Evolutionary conservation across 2,329 filamentous ascomycete species (phyloP).

Genomic region (Zalaria sp.): DNA sequence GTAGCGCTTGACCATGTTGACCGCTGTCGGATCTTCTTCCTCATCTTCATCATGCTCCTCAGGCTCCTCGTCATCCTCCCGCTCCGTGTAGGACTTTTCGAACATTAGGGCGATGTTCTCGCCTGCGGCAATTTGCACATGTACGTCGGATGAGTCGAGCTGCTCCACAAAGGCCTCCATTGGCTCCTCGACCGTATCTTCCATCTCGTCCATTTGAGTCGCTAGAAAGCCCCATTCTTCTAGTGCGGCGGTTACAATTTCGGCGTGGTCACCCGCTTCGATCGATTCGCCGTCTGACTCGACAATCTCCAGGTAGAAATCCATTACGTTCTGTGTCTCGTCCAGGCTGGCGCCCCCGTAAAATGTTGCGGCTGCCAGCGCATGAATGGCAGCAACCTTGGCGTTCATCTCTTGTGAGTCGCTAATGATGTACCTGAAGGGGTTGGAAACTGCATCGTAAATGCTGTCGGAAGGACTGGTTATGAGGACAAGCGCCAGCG

Average conservation of each 20-base stretch:
- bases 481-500: constrained; percentile 55
- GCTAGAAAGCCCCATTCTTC: constrained; percentile 70
- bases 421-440: constrained; percentile 49
- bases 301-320: constrained; percentile 62
- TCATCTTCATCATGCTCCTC: constrained; percentile 31
- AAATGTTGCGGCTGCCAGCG: constrained; percentile 56
- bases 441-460: constrained; percentile 45
- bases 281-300: constrained; percentile 65
- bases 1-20: constrained; percentile 47
- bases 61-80: constrained; percentile 41
- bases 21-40: constrained; percentile 28
- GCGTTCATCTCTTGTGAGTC: constrained; percentile 50
- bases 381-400: constrained; percentile 60
- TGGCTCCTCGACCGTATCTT: constrained; percentile 54
- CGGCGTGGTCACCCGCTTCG: constrained; percentile 54
- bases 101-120: constrained; percentile 72
- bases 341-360: constrained; percentile 61
- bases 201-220: constrained; percentile 61
- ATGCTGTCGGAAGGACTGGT: constrained; percentile 51
- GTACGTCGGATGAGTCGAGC: constrained; percentile 57
- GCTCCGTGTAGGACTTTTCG: constrained; percentile 52
- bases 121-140: constrained; percentile 64
- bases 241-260: constrained; percentile 60
- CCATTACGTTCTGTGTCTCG: constrained; percentile 55
- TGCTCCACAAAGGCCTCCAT: constrained; percentile 77